A percentile compares a stretch with the other conserved stretches of the same genome.
Conservation (phyloP, 2,329 filamentous ascomycete genomes). For the Apiospora kogelbergensis region DNA sequence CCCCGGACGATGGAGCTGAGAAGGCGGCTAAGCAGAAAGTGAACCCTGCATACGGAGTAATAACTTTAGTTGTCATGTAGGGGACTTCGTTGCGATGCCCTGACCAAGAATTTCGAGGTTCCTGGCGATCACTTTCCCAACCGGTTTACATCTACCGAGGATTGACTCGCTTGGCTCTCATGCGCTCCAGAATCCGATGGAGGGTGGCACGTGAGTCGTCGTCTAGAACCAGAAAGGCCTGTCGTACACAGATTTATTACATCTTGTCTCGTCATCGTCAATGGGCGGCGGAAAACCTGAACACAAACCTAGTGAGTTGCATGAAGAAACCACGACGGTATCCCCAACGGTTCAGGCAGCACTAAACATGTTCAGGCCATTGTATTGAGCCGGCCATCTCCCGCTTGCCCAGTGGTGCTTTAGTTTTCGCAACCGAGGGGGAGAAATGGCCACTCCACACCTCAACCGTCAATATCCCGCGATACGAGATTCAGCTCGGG, state of each 20-base stretch:
- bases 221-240: background rate
- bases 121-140: slow-evolving; percentile 1
- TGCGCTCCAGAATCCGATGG: background rate
- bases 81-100: background rate
- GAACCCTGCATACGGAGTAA: background rate
- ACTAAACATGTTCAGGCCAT: background rate
- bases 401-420: background rate
- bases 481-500: background rate
- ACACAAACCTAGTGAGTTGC: background rate
- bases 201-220: background rate
- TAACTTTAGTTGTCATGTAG: background rate
- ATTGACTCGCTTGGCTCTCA: background rate
- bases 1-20: background rate
- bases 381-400: background rate
- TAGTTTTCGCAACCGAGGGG: background rate
- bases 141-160: background rate
- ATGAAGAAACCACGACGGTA: background rate
- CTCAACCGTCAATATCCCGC: background rate
- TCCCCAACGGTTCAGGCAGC: background rate
- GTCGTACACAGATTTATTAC: background rate
- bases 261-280: background rate
- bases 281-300: background rate
- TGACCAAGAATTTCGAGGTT: background rate
- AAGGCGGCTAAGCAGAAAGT: background rate
- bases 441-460: background rate